Evolutionary conservation across 208 protist species (phyloP).

Genomic region (Trichomonas gallinae): DNA sequence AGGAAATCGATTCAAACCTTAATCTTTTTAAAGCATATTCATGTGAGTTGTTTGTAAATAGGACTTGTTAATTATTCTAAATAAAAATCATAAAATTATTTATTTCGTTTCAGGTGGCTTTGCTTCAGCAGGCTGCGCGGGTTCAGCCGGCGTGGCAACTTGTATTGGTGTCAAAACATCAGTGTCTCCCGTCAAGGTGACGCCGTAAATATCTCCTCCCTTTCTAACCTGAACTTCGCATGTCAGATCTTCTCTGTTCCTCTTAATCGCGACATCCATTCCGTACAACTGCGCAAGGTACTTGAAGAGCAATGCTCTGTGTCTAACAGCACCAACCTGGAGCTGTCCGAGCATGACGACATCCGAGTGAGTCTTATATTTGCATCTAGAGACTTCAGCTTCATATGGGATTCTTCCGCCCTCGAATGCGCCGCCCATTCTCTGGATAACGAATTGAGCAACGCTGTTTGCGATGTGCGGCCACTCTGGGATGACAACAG

Average conservation of each 20-base stretch:
- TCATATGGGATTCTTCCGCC: conserved; percentile 2
- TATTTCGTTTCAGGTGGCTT: background rate
- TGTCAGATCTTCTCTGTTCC: conserved; percentile 14
- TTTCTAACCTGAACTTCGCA: background rate
- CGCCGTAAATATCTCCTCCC: background rate
- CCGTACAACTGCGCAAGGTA: background rate
- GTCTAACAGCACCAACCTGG: background rate
- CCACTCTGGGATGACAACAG: background rate
- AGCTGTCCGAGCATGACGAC: conserved; percentile 2
- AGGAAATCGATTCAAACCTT: too few species aligned
- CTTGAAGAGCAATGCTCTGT: conserved; percentile 2
- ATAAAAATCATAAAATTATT: background rate
- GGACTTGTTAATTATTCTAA: background rate
- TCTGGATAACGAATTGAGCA: background rate
- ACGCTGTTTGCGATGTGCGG: background rate
- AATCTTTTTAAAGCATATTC: too few species aligned
- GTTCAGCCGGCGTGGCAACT: background rate
- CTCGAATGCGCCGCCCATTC: background rate
- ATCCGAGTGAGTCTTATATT: conserved; percentile 13
- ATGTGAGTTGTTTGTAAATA: too few species aligned
- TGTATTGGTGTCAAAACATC: conserved; percentile 4
- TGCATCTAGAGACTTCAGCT: conserved; percentile 1
- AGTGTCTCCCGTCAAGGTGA: background rate
- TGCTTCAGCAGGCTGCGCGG: background rate
- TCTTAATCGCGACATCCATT: background rate